Evolutionary conservation across 2,329 filamentous ascomycete genomes (phyloP).

Genomic region (Trichophyton verrucosum): DNA sequence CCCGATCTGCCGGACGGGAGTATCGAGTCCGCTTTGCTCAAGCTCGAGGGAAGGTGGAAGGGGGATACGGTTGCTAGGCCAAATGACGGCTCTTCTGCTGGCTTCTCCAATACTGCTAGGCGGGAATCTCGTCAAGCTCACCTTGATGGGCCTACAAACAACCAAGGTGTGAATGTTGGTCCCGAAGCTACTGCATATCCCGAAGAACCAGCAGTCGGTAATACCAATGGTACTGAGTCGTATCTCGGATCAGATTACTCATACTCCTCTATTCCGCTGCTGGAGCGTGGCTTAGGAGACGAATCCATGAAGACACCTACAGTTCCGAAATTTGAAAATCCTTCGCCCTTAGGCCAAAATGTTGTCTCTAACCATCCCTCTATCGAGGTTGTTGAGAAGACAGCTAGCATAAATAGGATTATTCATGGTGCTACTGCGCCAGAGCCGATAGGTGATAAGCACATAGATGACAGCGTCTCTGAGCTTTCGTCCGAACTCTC

Average conservation of each 20-base stretch:
- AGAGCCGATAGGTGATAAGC: constrained; percentile 20
- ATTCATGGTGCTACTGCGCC: constrained; percentile 34
- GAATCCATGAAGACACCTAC: constrained; percentile 40
- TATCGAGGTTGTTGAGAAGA: constrained; percentile 40
- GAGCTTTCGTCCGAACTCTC: constrained; percentile 42
- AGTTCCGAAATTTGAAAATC: neutral
- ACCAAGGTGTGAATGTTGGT: neutral
- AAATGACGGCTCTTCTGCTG: neutral
- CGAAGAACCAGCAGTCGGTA: neutral
- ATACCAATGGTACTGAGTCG: constrained; percentile 16
- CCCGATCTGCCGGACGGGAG: constrained; percentile 83
- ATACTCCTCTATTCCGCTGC: constrained; percentile 62
- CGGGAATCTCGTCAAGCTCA: neutral
- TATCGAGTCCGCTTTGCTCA: constrained; percentile 81
- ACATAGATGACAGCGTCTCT: constrained; percentile 42
- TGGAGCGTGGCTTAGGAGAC: constrained; percentile 50
- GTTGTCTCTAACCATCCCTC: constrained; percentile 33
- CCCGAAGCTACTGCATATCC: neutral
- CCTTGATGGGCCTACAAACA: neutral
- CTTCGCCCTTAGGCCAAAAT: neutral
- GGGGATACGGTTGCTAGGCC: constrained; percentile 22
- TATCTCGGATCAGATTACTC: constrained; percentile 56
- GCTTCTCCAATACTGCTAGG: neutral
- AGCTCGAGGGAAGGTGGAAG: constrained; percentile 77
- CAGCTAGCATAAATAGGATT: constrained; percentile 40